These are phyloP conservation scores for Orbilia blumenaviensis DNA, from an alignment of 2,329 filamentous ascomycete genomes.

Conservation along the genomic window DNA sequence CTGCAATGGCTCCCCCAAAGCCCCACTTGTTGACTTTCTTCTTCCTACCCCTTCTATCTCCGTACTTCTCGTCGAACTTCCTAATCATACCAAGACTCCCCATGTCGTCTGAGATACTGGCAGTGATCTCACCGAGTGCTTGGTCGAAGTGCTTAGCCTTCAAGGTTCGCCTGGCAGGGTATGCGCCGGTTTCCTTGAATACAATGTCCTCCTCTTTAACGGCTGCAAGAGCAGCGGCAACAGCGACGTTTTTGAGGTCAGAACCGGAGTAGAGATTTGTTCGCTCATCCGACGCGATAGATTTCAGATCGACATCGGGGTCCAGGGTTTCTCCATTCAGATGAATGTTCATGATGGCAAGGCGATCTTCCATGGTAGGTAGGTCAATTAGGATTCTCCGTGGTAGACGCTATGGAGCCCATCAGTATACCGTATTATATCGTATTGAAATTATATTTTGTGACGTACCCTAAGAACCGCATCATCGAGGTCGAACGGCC, in stretches of 20 bases:
- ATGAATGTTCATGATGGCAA: conserved; percentile 75
- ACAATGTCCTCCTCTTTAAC: conserved; percentile 74
- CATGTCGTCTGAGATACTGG: conserved; percentile 95
- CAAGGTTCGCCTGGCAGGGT: conserved; percentile 75
- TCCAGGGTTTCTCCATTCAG: conserved; percentile 74
- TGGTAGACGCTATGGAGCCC: conserved; percentile 52
- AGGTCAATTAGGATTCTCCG: conserved; percentile 57
- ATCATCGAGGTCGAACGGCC: conserved; percentile 93
- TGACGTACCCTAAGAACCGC: conserved; percentile 72
- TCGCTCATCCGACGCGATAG: conserved; percentile 67
- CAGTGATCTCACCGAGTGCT: conserved; percentile 86
- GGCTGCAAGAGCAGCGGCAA: conserved; percentile 80
- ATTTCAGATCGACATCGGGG: conserved; percentile 68
- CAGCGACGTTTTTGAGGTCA: conserved; percentile 82
- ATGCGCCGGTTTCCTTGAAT: conserved; percentile 60
- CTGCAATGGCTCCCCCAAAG: conserved; percentile 63
- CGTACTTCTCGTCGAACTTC: conserved; percentile 96
- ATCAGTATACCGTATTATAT: conserved; percentile 1
- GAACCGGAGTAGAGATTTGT: conserved; percentile 84
- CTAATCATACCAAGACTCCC: conserved; percentile 81
- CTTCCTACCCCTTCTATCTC: conserved; percentile 76
- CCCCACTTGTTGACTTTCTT: conserved; percentile 71
- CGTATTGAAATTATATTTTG: not conserved
- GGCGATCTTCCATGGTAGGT: conserved; percentile 66
- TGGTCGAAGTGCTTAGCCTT: conserved; percentile 79